phyloP scores from a whole-genome alignment of 305 asterid species.

The Fraxinus xanthoxyloides region DNA sequence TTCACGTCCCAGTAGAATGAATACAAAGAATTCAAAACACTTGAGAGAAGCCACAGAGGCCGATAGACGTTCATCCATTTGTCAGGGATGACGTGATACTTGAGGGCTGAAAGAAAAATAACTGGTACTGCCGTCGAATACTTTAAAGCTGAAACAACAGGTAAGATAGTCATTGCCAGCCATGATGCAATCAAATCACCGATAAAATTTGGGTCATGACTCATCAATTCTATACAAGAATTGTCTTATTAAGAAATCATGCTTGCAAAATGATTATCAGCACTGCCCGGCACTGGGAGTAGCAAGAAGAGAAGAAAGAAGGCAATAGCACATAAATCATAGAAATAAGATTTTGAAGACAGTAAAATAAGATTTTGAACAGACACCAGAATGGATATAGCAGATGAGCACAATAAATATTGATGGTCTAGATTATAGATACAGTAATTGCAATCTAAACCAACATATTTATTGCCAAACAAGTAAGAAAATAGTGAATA shows the following conservation, averaged over 20 bases:
- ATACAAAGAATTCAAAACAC: slow-evolving; percentile 79
- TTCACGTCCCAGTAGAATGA: slow-evolving; percentile 88
- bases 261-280: not conserved
- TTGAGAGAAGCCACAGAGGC: slow-evolving; percentile 90
- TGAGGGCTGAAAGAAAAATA: slow-evolving; percentile 88
- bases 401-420: not conserved
- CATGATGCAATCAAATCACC: slow-evolving; percentile 11
- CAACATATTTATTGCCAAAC: not conserved
- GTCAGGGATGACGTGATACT: slow-evolving; percentile 83
- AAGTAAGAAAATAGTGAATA: not conserved
- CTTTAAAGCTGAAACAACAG: slow-evolving; percentile 78
- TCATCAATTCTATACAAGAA: not conserved
- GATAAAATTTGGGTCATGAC: not conserved
- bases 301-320: not conserved
- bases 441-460: not conserved
- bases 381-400: not conserved
- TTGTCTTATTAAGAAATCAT: not conserved
- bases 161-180: slow-evolving; percentile 26
- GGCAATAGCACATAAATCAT: not conserved
- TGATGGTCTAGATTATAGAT: not conserved
- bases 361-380: not conserved
- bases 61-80: slow-evolving; percentile 73
- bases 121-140: slow-evolving; percentile 97
- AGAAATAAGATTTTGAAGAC: slow-evolving; percentile 13
- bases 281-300: not conserved